These are phyloP conservation scores for Akanthomyces dipterigenus DNA, from an alignment of 2,329 filamentous ascomycete genomes.

Conservation along the genomic window DNA sequence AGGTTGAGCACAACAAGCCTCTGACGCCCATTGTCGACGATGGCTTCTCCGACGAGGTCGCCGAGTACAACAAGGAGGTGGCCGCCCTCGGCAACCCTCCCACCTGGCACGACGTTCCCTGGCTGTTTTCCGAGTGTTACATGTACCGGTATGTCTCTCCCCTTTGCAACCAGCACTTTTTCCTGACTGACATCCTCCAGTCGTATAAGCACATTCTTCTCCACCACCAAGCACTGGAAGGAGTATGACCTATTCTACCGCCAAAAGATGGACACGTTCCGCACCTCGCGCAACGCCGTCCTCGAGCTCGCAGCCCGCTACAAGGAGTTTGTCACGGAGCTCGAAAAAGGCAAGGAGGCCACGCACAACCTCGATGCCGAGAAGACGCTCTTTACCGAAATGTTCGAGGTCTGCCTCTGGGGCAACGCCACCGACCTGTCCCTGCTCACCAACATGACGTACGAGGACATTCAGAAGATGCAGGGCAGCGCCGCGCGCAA, in stretches of 20 bases:
- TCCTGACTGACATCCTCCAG: slow-evolving; percentile 27
- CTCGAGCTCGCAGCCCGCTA: slow-evolving; percentile 77
- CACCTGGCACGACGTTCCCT: slow-evolving; percentile 77
- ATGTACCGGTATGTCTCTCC: slow-evolving; percentile 48
- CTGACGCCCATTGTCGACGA: slow-evolving; percentile 74
- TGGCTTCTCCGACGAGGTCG: slow-evolving; percentile 71
- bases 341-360: slow-evolving; percentile 47
- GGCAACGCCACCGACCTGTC: slow-evolving; percentile 94
- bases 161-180: not conserved
- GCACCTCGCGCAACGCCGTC: slow-evolving; percentile 80
- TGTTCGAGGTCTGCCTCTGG: slow-evolving; percentile 96
- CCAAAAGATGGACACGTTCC: slow-evolving; percentile 89
- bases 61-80: slow-evolving; percentile 79
- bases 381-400: slow-evolving; percentile 75
- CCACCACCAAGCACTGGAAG: slow-evolving; percentile 74
- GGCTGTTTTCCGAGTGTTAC: slow-evolving; percentile 93
- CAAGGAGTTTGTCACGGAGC: slow-evolving; percentile 62
- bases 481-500: slow-evolving; percentile 86
- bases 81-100: slow-evolving; percentile 59
- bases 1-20: slow-evolving; percentile 80
- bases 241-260: slow-evolving; percentile 81
- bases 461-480: slow-evolving; percentile 94
- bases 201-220: slow-evolving; percentile 75
- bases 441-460: slow-evolving; percentile 79
- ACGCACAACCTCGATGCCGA: slow-evolving; percentile 60